A percentile compares a stretch with the other conserved stretches of the same genome.
phyloP scores from a whole-genome alignment of 2,329 filamentous ascomycete genomes.

The Nemania bipapillata region DNA sequence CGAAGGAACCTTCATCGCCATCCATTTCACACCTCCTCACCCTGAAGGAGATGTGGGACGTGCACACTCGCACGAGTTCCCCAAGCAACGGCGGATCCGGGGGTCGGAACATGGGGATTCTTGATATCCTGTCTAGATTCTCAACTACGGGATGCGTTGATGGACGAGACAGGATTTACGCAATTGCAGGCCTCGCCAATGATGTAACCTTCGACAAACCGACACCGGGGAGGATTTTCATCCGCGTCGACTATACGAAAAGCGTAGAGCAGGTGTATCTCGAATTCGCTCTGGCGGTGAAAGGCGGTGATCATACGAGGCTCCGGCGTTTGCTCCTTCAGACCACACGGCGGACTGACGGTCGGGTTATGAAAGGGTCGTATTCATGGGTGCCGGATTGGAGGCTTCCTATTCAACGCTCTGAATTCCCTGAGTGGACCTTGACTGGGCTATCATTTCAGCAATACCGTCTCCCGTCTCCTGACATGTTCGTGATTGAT shows the following conservation, averaged over 20 bases:
- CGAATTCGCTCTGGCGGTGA: not conserved
- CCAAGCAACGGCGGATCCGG: no score
- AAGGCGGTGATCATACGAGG: not conserved
- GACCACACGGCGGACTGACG: not conserved
- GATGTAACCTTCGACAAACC: not conserved
- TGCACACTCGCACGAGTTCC: no score
- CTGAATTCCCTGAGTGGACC: not conserved
- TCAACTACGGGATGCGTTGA: not conserved
- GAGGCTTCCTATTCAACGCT: not conserved
- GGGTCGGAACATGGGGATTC: not conserved
- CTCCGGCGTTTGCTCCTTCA: not conserved
- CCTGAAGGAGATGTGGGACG: not conserved
- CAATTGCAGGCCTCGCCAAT: not conserved
- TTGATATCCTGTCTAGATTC: not conserved
- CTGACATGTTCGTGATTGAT: not conserved
- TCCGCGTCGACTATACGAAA: not conserved
- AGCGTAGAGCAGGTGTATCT: not conserved
- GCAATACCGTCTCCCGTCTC: not conserved
- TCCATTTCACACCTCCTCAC: not conserved
- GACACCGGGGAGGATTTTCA: not conserved
- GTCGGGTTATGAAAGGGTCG: not conserved
- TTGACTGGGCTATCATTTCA: not conserved
- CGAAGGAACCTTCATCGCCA: not conserved
- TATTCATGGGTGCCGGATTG: not conserved
- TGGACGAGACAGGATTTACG: conserved; percentile 2